phyloP scores from a whole-genome alignment of 1,284 basidiomycete genomes.

The Fereydounia khargensis region DNA sequence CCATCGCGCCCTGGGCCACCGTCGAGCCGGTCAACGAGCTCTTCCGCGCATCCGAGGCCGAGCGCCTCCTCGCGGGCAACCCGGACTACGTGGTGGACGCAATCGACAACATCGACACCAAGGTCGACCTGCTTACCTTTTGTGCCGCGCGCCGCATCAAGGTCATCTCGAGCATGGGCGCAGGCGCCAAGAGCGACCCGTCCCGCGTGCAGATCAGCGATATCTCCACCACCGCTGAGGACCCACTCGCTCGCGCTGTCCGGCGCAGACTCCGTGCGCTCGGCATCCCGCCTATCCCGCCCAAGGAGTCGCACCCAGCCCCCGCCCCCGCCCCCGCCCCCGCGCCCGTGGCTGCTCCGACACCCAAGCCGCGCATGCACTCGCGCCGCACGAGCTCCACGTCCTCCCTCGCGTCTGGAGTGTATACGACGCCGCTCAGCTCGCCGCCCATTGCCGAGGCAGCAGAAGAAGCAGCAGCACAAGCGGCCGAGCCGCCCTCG shows the following conservation, averaged over 20 bases:
- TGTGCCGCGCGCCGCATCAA: constrained; percentile 47
- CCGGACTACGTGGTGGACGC: constrained; percentile 54
- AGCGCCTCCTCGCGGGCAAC: constrained; percentile 28
- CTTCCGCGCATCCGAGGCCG: constrained; percentile 26
- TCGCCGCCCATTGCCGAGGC: constrained; percentile 8
- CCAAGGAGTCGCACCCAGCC: constrained; percentile 22
- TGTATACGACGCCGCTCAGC: constrained; percentile 32
- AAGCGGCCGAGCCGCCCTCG: too few species aligned
- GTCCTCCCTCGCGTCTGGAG: constrained; percentile 32
- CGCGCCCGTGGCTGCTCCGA: background rate
- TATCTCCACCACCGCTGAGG: constrained; percentile 88
- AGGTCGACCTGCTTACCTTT: constrained; percentile 60
- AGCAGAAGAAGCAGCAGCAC: constrained; percentile 2
- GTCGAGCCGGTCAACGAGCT: constrained; percentile 62
- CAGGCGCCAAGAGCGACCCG: constrained; percentile 92
- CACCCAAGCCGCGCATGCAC: constrained; percentile 1
- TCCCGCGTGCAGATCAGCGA: constrained; percentile 91
- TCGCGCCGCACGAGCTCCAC: constrained; percentile 28
- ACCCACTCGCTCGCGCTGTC: constrained; percentile 88
- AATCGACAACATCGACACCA: constrained; percentile 96
- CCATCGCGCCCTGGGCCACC: constrained; percentile 68
- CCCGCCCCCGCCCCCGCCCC: background rate
- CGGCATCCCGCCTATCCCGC: constrained; percentile 42
- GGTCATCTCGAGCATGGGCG: constrained; percentile 90
- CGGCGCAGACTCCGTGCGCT: constrained; percentile 70